A percentile compares a stretch with the other conserved stretches of the same genome.
Conservation (phyloP, 1,284 basidiomycete species). For the Ustilago sp. region DNA sequence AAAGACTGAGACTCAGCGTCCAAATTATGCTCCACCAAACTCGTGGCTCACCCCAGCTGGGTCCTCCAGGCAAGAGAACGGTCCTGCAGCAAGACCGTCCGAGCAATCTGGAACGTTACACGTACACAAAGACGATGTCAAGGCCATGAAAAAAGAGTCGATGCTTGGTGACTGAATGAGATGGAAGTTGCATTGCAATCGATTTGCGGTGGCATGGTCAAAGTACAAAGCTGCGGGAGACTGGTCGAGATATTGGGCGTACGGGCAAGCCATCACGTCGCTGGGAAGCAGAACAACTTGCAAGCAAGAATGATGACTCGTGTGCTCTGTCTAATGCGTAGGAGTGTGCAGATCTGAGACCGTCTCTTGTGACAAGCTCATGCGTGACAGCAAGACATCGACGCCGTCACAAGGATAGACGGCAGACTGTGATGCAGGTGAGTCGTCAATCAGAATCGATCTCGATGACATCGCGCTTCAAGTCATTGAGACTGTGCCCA, state of each 20-base stretch:
- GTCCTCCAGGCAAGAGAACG: not conserved
- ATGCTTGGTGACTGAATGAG: slow-evolving; percentile 13
- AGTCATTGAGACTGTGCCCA: slow-evolving; percentile 33
- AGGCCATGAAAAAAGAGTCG: slow-evolving; percentile 5
- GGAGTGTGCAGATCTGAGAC: not conserved
- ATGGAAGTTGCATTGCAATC: not conserved
- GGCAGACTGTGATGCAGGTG: not conserved
- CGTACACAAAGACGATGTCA: not conserved
- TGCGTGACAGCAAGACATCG: not conserved
- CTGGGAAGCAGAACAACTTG: not conserved
- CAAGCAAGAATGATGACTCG: not conserved
- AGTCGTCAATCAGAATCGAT: slow-evolving; percentile 56
- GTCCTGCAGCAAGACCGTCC: not conserved
- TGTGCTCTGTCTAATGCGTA: not conserved
- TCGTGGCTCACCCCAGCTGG: not conserved
- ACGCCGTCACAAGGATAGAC: not conserved
- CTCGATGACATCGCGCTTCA: slow-evolving; percentile 54
- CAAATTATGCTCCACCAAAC: not conserved
- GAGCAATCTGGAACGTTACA: not conserved
- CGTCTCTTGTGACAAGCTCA: not conserved
- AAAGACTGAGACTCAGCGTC: not conserved
- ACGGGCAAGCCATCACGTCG: not conserved
- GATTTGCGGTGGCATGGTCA: not conserved
- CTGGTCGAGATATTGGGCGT: not conserved
- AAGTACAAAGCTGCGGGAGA: slow-evolving; percentile 4